Conservation (phyloP, 371 early-diverging fungal genomes). For the Amoeboaphelidium occidentale region DNA sequence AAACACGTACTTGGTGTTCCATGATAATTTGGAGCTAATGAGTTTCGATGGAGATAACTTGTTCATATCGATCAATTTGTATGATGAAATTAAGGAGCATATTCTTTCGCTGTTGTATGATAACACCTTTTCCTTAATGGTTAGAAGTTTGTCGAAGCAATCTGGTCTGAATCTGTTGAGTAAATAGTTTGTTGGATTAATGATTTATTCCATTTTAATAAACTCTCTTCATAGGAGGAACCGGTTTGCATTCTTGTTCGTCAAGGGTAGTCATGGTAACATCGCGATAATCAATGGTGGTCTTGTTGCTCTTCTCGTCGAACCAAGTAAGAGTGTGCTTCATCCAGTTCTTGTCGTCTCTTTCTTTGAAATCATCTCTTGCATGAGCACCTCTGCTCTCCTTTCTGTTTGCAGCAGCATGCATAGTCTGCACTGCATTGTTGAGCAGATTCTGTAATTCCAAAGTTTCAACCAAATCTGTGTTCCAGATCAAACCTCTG, state of each 20-base stretch:
- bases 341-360: conserved; percentile 89
- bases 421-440: conserved; percentile 86
- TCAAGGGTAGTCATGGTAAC: conserved; percentile 65
- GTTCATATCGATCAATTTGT: too few species aligned
- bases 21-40: too few species aligned
- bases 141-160: too few species aligned
- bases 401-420: conserved; percentile 79
- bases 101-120: too few species aligned
- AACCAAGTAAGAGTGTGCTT: conserved; percentile 92
- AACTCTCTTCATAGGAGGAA: conserved; percentile 80
- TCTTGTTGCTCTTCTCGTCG: conserved; percentile 48
- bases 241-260: conserved; percentile 68
- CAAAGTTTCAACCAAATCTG: conserved; percentile 79
- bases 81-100: too few species aligned
- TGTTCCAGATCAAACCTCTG: conserved; percentile 91
- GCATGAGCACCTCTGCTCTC: conserved; percentile 96
- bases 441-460: conserved; percentile 93
- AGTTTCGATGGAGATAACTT: too few species aligned
- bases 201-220: conserved; percentile 26
- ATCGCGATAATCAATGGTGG: conserved; percentile 53
- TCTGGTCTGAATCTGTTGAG: too few species aligned
- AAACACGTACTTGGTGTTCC: too few species aligned
- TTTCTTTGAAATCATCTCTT: conserved; percentile 69
- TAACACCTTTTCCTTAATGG: too few species aligned
- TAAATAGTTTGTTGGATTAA: too few species aligned